These are phyloP conservation scores for Xeromyces bisporus DNA, from an alignment of 495 filamentous ascomycete species.

Conservation along the genomic window DNA sequence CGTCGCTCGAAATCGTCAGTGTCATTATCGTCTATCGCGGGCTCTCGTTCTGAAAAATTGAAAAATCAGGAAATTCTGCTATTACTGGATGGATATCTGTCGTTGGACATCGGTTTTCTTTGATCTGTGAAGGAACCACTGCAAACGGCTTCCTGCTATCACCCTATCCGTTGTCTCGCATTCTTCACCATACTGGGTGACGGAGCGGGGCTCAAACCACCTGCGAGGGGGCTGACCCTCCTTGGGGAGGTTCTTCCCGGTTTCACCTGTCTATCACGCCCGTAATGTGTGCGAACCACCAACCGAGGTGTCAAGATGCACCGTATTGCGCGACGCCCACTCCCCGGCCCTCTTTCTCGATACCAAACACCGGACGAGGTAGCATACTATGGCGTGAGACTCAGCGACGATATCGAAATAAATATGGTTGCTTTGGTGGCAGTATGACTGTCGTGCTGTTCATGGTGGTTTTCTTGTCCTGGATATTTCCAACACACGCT, in stretches of 20 bases:
- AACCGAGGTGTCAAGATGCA: slow-evolving; percentile 10
- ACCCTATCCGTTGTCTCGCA: no score
- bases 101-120: no score
- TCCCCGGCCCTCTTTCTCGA: slow-evolving; percentile 2
- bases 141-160: no score
- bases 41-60: no score
- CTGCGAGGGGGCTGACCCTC: slow-evolving; percentile 28
- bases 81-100: no score
- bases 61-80: no score
- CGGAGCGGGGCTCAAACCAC: slow-evolving; percentile 28
- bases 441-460: slow-evolving; percentile 10
- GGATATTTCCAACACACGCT: slow-evolving; percentile 22
- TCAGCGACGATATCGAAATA: not conserved
- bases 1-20: no score
- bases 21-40: no score
- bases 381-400: not conserved
- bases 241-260: slow-evolving; percentile 33
- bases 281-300: slow-evolving; percentile 17
- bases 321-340: slow-evolving; percentile 2
- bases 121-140: no score
- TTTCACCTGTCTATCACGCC: slow-evolving; percentile 13
- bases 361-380: not conserved
- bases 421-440: slow-evolving; percentile 2
- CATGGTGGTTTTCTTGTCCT: slow-evolving; percentile 10
- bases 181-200: not conserved